Percentiles rank a stretch among this genome's conserved stretches.
These are phyloP conservation scores for Chrysosporium keratinophilum DNA, from an alignment of 2,329 filamentous ascomycete species.

Conservation along the genomic window DNA sequence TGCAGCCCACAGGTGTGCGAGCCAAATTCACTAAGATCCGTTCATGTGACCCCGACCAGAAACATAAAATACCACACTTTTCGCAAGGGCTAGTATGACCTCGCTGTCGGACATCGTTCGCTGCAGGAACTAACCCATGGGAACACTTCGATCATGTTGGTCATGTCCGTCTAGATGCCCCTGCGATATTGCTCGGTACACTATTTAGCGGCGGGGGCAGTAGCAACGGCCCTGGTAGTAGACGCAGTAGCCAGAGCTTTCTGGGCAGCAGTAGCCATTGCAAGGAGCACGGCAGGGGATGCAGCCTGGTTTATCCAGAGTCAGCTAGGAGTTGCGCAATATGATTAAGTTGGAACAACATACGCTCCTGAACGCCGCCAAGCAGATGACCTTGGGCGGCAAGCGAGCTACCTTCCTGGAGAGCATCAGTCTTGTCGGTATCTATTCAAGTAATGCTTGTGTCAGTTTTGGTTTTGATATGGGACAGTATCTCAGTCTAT, in stretches of 20 bases:
- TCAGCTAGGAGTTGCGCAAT: neutral
- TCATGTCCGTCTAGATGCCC: neutral
- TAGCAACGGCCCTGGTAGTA: conserved; percentile 2
- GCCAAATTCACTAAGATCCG: neutral
- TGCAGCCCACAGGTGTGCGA: neutral
- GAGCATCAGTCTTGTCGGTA: neutral
- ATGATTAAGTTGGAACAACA: neutral
- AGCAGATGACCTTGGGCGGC: neutral
- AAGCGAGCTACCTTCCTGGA: neutral
- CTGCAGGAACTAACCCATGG: neutral
- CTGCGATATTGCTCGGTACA: neutral
- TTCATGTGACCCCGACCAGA: neutral
- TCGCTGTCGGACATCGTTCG: neutral
- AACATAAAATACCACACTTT: neutral
- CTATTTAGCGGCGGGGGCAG: conserved; percentile 2
- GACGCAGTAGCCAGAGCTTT: neutral
- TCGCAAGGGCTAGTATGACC: neutral
- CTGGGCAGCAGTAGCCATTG: conserved; percentile 5
- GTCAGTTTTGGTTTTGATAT: neutral
- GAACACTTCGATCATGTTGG: neutral
- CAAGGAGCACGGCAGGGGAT: neutral
- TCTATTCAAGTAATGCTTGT: neutral
- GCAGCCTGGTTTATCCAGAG: neutral
- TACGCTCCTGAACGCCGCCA: neutral
- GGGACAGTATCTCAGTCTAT: neutral